Base-by-base conservation (phyloP, 176 grass and related monocot genomes). In the Oryza australiensis region DNA sequence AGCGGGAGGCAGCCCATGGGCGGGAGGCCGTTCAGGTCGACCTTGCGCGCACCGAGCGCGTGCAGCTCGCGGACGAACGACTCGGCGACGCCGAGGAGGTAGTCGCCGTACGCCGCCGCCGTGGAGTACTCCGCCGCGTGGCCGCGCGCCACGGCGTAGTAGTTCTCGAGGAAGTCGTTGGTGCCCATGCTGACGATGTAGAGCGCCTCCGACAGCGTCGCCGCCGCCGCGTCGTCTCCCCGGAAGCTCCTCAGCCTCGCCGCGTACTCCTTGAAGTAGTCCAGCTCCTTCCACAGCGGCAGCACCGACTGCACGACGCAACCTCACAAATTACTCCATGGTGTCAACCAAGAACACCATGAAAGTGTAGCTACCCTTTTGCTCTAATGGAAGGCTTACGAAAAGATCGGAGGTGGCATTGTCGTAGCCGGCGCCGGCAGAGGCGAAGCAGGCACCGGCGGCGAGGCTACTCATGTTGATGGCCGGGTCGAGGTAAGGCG, bases 151-250 rank as follows among this genome's bases (percentile, higher is more conserved):
- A 80, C 40, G 62, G 43, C 76, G 80, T 87, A 77, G 81, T 92
- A 94, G 87, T 94, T 94, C 70, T 89, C 84, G 2, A 90, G 84
- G 84, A 92, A 92, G 75, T 97, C 94, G 59, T 97, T 97, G 45
- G 91, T 89, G 67, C 94, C 94, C 23, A 97, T 72, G 87, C 94
- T 94, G 9, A 97, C 64, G 1, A 91, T 3, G 78, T 86, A 91
- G 4, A 91, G 73, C 35, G 94, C 91, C 74, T 88, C 87, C n/a
- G 68, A 72, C 18, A 53, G 89, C 72, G 63, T 81, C 70, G 30
- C 32, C 79, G 7, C 7, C 22, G 64, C 94, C 91, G 13, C 29
- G 32, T 67, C 82, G 13, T 88, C 66, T 26, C 80, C 82, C 1
- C 79, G 78, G 64, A 74, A 74, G n/a, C 75, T 74, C 45, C 69